phyloP scores from a whole-genome alignment of 495 filamentous ascomycete genomes.

The Lasiosphaeria ovina region DNA sequence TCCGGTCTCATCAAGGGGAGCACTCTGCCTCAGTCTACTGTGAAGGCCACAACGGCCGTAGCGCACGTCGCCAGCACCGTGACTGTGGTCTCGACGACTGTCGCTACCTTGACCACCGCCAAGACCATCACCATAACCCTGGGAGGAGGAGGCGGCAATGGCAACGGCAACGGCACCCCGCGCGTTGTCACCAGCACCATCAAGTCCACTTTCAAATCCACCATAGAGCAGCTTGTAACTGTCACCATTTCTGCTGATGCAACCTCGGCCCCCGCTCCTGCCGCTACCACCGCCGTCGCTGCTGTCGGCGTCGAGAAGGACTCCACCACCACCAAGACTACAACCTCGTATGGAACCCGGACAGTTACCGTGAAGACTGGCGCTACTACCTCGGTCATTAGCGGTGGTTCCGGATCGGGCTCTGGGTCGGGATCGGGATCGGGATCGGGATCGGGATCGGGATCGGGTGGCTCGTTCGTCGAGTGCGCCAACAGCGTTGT shows the following conservation, averaged over 20 bases:
- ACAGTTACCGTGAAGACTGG: slow-evolving; percentile 37
- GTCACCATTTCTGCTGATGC: slow-evolving; percentile 12
- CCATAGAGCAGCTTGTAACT: slow-evolving; percentile 23
- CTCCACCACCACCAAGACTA: slow-evolving; percentile 36
- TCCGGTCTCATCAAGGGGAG: slow-evolving; percentile 36
- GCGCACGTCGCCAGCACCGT: slow-evolving; percentile 15
- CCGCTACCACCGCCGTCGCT: slow-evolving; percentile 1
- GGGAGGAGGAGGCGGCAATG: slow-evolving; percentile 32
- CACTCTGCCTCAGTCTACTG: slow-evolving; percentile 23
- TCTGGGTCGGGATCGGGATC: slow-evolving; percentile 17
- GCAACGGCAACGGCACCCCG: slow-evolving; percentile 13
- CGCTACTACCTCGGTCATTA: slow-evolving; percentile 12
- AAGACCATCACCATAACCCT: slow-evolving; percentile 39
- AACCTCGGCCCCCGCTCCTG: neutral
- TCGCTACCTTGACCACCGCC: slow-evolving; percentile 25
- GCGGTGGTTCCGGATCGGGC: slow-evolving; percentile 19
- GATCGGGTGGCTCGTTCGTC: slow-evolving; percentile 10
- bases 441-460: slow-evolving; percentile 15
- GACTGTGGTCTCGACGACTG: slow-evolving; percentile 26
- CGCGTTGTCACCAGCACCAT: slow-evolving; percentile 39
- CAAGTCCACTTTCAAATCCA: slow-evolving; percentile 34
- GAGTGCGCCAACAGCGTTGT: slow-evolving; percentile 23
- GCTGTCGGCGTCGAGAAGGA: slow-evolving; percentile 14
- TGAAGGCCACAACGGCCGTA: slow-evolving; percentile 16
- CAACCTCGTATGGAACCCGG: slow-evolving; percentile 39